Conservation (phyloP, 129 eudicot species). For the Sambucus nigra region DNA sequence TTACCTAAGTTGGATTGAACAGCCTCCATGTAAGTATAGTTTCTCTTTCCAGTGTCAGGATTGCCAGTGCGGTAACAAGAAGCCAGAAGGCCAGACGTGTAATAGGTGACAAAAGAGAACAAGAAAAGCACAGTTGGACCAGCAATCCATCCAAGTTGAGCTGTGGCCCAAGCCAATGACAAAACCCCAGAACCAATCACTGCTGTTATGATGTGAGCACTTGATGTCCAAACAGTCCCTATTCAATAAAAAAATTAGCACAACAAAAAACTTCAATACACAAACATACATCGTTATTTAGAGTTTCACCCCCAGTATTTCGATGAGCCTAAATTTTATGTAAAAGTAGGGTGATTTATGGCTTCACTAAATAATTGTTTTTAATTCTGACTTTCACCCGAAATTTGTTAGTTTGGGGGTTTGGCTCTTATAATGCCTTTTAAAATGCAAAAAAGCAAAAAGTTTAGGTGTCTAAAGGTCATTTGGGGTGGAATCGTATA, state of each 20-base stretch:
- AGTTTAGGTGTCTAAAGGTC: too few relatives aligned
- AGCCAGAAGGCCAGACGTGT: slow-evolving; percentile 80
- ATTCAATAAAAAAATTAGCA: slow-evolving; percentile 3
- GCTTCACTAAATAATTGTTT: too few relatives aligned
- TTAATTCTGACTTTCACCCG: too few relatives aligned
- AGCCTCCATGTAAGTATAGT: slow-evolving; percentile 93
- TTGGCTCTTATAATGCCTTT: too few relatives aligned
- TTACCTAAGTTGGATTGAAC: slow-evolving; percentile 81
- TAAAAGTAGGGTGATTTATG: too few relatives aligned
- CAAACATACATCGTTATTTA: background rate
- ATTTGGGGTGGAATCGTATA: too few relatives aligned
- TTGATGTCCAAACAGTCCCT: slow-evolving; percentile 97
- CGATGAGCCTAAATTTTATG: too few relatives aligned
- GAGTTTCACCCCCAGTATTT: too few relatives aligned
- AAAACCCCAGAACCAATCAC: slow-evolving; percentile 95
- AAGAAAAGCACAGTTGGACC: slow-evolving; percentile 78
- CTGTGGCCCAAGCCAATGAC: slow-evolving; percentile 95
- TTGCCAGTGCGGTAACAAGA: slow-evolving; percentile 74
- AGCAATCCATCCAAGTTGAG: slow-evolving; percentile 95
- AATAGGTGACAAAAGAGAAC: slow-evolving; percentile 85
- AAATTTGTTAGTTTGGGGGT: too few relatives aligned
- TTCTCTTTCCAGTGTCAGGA: slow-evolving; percentile 67
- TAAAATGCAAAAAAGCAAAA: too few relatives aligned
- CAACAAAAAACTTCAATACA: too few relatives aligned
- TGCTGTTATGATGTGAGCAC: slow-evolving; percentile 95